Evolutionary conservation across 495 filamentous ascomycete genomes (phyloP).

Genomic region (Talaromyces ruber): DNA sequence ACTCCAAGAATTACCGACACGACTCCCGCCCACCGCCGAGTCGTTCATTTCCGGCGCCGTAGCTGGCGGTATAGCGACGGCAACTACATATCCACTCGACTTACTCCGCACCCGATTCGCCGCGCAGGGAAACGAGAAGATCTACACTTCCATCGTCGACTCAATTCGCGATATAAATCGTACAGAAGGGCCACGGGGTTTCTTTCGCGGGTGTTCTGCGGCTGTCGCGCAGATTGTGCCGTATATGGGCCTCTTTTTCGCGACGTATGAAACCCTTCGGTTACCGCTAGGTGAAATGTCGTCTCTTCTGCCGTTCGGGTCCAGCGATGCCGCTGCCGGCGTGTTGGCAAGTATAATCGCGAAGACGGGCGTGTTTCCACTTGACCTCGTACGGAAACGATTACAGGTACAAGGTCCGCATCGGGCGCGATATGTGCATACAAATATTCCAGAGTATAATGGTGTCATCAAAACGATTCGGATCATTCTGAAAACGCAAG

Average conservation of each 20-base stretch:
- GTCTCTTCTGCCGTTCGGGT: constrained; percentile 53
- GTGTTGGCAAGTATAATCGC: constrained; percentile 67
- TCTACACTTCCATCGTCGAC: constrained; percentile 61
- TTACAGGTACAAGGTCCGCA: constrained; percentile 94
- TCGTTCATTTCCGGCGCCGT: constrained; percentile 73
- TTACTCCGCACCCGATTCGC: constrained; percentile 91
- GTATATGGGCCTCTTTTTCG: constrained; percentile 95
- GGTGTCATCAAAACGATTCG: constrained; percentile 57
- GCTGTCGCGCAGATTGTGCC: constrained; percentile 82
- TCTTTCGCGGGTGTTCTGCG: constrained; percentile 78
- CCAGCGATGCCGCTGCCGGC: constrained; percentile 73
- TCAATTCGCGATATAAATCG: constrained; percentile 64
- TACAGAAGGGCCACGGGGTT: constrained; percentile 67
- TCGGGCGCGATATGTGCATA: constrained; percentile 65
- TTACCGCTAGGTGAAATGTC: constrained; percentile 41
- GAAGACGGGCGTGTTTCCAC: constrained; percentile 84
- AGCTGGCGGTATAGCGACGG: constrained; percentile 75
- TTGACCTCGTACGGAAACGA: constrained; percentile 89
- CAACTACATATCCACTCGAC: constrained; percentile 85
- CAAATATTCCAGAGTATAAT: constrained; percentile 77
- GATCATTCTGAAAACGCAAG: constrained; percentile 63
- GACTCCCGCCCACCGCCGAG: constrained; percentile 48
- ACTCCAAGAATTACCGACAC: constrained; percentile 43
- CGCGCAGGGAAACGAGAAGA: constrained; percentile 75
- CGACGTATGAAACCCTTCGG: constrained; percentile 69